Evolutionary conservation across 2,329 filamentous ascomycete genomes (phyloP).

Genomic region (Apiospora hydei): DNA sequence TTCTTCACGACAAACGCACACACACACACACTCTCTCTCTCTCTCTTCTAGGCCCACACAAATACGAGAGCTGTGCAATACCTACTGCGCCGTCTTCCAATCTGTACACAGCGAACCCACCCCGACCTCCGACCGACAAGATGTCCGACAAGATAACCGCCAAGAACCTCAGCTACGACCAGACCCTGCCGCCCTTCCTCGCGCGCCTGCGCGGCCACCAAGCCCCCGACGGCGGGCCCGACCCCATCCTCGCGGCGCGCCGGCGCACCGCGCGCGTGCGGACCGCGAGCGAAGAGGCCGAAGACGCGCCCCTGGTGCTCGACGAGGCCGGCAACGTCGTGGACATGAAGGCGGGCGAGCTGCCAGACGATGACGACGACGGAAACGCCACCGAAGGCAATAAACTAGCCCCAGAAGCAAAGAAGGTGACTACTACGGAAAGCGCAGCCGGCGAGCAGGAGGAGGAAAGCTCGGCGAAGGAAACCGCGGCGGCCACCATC

Average conservation of each 20-base stretch:
- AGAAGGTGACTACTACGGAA: constrained; percentile 32
- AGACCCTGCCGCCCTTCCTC: constrained; percentile 66
- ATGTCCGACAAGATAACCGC: constrained; percentile 68
- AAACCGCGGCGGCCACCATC: constrained; percentile 46
- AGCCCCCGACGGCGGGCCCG: constrained; percentile 56
- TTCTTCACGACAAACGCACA: neutral
- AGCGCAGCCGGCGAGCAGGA: constrained; percentile 31
- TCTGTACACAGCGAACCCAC: no score
- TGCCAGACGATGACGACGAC: constrained; percentile 40
- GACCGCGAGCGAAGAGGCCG: constrained; percentile 72
- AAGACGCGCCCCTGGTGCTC: constrained; percentile 78
- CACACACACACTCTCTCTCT: neutral
- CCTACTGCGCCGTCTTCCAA: neutral
- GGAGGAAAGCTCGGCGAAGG: constrained; percentile 30
- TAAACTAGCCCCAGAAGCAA: constrained; percentile 26
- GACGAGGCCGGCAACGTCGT: constrained; percentile 75
- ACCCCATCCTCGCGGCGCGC: constrained; percentile 58
- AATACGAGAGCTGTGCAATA: neutral
- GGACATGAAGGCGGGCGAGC: constrained; percentile 48
- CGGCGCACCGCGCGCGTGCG: constrained; percentile 60
- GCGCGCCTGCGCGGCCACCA: constrained; percentile 61
- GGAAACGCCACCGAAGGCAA: constrained; percentile 42
- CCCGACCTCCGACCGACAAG: neutral
- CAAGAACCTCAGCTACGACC: constrained; percentile 74
- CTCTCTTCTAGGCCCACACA: neutral